These are phyloP conservation scores for Carpinus viminea DNA, from an alignment of 306 rosid genomes.

Conservation along the genomic window DNA sequence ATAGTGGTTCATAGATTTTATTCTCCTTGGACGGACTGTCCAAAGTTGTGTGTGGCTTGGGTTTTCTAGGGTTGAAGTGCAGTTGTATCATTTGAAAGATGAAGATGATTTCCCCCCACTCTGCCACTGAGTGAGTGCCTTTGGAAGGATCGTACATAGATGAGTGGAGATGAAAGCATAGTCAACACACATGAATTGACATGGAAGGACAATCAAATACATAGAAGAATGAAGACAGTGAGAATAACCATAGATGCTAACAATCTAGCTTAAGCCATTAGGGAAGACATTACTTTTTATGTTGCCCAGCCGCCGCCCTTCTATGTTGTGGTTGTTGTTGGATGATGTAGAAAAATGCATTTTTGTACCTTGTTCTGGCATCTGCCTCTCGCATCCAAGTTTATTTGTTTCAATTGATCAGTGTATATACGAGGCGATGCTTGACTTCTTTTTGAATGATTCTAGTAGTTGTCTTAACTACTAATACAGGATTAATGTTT, in stretches of 20 bases:
- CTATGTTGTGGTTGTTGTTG: neutral
- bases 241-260: slow-evolving; percentile 13
- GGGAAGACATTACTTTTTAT: neutral
- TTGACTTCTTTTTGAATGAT: neutral
- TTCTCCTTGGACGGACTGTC: slow-evolving; percentile 41
- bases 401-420: neutral
- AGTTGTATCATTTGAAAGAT: slow-evolving; percentile 38
- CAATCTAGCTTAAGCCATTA: slow-evolving; percentile 1
- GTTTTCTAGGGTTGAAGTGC: slow-evolving; percentile 31
- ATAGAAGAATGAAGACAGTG: slow-evolving; percentile 1
- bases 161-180: slow-evolving; percentile 1
- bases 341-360: neutral
- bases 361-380: neutral
- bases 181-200: neutral
- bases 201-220: slow-evolving; percentile 16
- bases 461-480: neutral
- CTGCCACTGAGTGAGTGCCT: slow-evolving; percentile 21
- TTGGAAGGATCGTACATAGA: neutral
- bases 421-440: neutral
- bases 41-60: neutral
- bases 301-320: neutral
- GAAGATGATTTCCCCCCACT: slow-evolving; percentile 51
- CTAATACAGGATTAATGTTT: neutral
- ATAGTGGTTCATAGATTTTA: slow-evolving; percentile 32
- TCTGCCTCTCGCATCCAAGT: neutral